Evolutionary conservation across 2,329 filamentous ascomycete species (phyloP).

Genomic region (Colletotrichum endophyticum): DNA sequence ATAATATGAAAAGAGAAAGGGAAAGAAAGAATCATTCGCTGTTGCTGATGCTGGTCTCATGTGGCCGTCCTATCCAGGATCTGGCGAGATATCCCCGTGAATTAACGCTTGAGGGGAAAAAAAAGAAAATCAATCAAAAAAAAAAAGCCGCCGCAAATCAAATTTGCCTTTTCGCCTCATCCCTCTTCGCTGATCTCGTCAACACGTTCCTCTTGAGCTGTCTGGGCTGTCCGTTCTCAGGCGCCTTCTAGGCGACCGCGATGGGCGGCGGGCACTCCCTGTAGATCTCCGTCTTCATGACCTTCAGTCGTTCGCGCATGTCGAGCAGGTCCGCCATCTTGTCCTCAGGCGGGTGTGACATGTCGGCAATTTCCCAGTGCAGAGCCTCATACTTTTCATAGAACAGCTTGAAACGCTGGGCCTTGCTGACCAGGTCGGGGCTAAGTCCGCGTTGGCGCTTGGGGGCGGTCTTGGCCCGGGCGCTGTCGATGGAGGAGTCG

Average conservation of each 20-base stretch:
- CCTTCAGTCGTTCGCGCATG: conserved; percentile 58
- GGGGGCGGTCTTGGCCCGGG: conserved; percentile 22
- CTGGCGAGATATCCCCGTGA: conserved; percentile 4
- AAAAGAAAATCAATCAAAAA: neutral
- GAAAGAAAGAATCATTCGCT: conserved; percentile 12
- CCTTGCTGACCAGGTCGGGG: conserved; percentile 56
- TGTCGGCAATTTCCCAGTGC: conserved; percentile 57
- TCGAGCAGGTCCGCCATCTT: conserved; percentile 56
- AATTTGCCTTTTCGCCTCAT: neutral
- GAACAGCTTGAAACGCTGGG: conserved; percentile 58
- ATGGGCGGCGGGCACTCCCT: conserved; percentile 41
- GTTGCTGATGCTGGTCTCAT: conserved; percentile 20
- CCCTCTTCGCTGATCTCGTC: neutral
- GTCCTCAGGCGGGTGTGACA: conserved; percentile 55
- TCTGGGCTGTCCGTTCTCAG: neutral
- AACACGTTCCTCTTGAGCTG: neutral
- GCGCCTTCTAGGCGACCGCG: conserved; percentile 15
- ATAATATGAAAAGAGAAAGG: neutral
- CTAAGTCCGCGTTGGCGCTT: conserved; percentile 45
- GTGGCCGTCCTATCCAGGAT: conserved; percentile 16
- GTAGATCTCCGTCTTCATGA: conserved; percentile 66
- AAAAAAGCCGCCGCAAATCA: neutral
- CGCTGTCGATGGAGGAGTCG: conserved; percentile 16
- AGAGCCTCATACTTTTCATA: conserved; percentile 63
- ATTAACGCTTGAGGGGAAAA: conserved; percentile 14